Evolutionary conservation across 202 grass and related monocot genomes (phyloP), one percentile per base, ranked within the genome.

Genomic region (Panicum virgatum): DNA sequence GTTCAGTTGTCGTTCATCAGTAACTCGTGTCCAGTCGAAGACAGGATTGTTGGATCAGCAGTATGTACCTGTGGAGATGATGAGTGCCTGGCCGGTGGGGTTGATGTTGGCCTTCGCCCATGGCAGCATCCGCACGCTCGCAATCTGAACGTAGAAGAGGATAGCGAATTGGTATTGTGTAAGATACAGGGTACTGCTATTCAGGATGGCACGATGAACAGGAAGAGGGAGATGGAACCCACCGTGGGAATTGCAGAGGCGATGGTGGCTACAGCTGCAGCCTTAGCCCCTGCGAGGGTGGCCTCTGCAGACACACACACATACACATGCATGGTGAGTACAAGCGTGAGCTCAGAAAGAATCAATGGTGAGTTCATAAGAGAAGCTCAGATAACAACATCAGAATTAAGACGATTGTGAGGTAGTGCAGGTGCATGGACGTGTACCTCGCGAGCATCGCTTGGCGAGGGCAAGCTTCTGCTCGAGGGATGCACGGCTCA

Each of bases 391-490:
- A 3, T n/a, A 30, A 30, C 30, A 34, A 34, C 32, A 34, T 34
- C 32, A 34, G 32, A 34, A 34, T 34, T 4, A 34, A 34, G 32
- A 34, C 32, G n/a, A n/a, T n/a, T 4, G 3, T 34, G 32, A 34
- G 32, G 32, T 3, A 3, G 32, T 34, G 32, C 32, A 34, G 32
- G 3, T 54, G 25, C 12, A 77, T 5, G n/a, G 18, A 12, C 20
- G n/a, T 9, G 2, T 80, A 93, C 91, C 91, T 60, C 53, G 67
- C 0, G 91, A 93, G 66, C 91, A 90, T 5, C 87, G 87, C 16
- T 88, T 90, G 62, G 91, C 91, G 73, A 93, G 78, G 79, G 91
- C 91, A 12, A 93, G 80, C 36, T 82, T 93, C 72, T 93, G 84
- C 25, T 93, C 91, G 13, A 93, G 82, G 22, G 84, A 89, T 6